phyloP scores from a whole-genome alignment of 495 filamentous ascomycete genomes.

The Cercophora samala region DNA sequence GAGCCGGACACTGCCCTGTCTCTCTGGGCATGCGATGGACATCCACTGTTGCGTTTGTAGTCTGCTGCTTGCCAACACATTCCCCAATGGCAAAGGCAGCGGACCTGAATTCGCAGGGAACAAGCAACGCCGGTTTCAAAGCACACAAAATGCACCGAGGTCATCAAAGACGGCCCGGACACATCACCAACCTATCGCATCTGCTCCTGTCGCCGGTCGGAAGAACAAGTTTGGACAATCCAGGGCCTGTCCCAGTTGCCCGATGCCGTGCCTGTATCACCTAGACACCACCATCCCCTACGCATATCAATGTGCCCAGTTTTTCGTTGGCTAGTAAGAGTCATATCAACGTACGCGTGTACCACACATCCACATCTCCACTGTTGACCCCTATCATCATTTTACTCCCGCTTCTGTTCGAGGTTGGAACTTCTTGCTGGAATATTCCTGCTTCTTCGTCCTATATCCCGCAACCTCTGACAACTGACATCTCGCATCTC shows the following conservation, averaged over 20 bases:
- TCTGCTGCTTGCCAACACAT: conserved; percentile 24
- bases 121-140: conserved; percentile 1
- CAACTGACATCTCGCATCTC: conserved; percentile 10
- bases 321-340: background rate
- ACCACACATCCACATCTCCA: background rate
- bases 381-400: conserved; percentile 1
- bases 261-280: conserved; percentile 18
- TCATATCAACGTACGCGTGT: conserved; percentile 1
- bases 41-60: conserved; percentile 11
- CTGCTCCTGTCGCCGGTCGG: conserved; percentile 17
- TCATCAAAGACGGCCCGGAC: conserved; percentile 13
- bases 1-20: conserved; percentile 9
- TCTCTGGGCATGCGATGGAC: conserved; percentile 9
- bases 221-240: conserved; percentile 29
- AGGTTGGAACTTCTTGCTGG: background rate
- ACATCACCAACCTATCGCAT: conserved; percentile 10
- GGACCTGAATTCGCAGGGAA: conserved; percentile 17
- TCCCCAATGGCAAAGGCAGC: conserved; percentile 28
- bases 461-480: background rate
- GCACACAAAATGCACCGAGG: conserved; percentile 3
- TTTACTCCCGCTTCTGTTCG: conserved; percentile 2
- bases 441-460: background rate
- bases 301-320: conserved; percentile 17
- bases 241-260: conserved; percentile 8
- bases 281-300: conserved; percentile 4